Percentiles rank a stretch among this genome's conserved stretches.
Evolutionary conservation across 169 alveolate species (phyloP).

Genomic region (Plasmodium malariae): DNA sequence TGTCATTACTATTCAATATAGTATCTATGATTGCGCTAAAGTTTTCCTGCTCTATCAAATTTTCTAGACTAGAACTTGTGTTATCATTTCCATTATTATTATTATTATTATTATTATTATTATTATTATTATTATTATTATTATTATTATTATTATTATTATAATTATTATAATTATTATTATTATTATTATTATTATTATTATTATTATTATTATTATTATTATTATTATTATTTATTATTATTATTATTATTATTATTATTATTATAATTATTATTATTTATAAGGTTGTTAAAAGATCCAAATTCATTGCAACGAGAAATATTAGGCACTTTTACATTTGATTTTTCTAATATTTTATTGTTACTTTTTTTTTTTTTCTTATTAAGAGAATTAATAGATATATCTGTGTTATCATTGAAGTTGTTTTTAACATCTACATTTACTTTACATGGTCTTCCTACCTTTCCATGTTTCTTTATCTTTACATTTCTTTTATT

Average conservation of each 20-base stretch:
- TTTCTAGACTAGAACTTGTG: constrained; percentile 19
- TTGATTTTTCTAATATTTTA: constrained; percentile 19
- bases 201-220: background rate
- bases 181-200: background rate
- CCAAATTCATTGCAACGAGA: background rate
- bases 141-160: no score
- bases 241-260: background rate
- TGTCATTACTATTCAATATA: constrained; percentile 44
- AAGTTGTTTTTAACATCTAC: background rate
- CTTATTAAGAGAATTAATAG: constrained; percentile 10
- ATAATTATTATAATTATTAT: constrained; percentile 4
- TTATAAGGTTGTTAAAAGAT: constrained; percentile 21
- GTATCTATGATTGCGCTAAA: constrained; percentile 29
- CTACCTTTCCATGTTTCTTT: constrained; percentile 59
- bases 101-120: background rate
- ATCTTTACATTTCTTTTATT: constrained; percentile 37
- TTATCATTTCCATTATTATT: constrained; percentile 24
- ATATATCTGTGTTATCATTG: background rate
- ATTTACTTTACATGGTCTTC: constrained; percentile 55
- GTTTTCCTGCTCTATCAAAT: constrained; percentile 55
- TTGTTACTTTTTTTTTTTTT: constrained; percentile 28
- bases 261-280: background rate
- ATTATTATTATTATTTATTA: constrained; percentile 21
- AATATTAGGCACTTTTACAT: background rate
- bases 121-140: no score